These are phyloP conservation scores for Arctium lappa DNA, from an alignment of 129 eudicot species.

Conservation along the genomic window DNA sequence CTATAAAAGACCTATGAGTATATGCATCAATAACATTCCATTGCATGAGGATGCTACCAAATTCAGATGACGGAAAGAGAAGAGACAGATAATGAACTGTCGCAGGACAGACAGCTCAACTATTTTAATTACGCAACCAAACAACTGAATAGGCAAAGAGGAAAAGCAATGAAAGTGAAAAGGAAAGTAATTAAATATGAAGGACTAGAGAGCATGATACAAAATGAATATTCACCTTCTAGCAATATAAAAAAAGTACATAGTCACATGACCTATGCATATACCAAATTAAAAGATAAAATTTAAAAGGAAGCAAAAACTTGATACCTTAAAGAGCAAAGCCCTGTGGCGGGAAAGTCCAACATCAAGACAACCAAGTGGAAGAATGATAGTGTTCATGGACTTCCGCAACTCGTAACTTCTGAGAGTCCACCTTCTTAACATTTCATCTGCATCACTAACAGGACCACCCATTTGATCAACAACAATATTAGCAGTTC, in stretches of 20 bases:
- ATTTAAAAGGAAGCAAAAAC: conserved; percentile 9
- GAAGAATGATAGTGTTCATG: conserved; percentile 62
- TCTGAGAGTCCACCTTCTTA: conserved; percentile 65
- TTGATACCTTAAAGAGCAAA: conserved; percentile 74
- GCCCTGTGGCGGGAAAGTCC: conserved; percentile 98
- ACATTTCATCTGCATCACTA: conserved; percentile 69
- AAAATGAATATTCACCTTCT: not conserved
- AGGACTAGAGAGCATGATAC: not conserved
- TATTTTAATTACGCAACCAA: not conserved
- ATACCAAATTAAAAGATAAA: not conserved
- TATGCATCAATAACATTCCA: not conserved
- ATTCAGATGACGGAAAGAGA: not conserved
- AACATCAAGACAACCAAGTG: conserved; percentile 82
- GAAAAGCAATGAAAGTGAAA: not conserved
- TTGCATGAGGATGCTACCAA: not conserved
- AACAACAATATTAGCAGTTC: conserved; percentile 69
- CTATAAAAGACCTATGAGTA: not conserved
- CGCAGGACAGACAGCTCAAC: not conserved
- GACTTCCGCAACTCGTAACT: conserved; percentile 48
- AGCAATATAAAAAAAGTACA: not conserved
- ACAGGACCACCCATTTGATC: conserved; percentile 94
- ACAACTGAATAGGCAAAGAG: not conserved
- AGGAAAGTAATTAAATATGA: not conserved
- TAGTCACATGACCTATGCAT: not conserved
- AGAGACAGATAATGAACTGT: not conserved